Evolutionary conservation across 2,329 filamentous ascomycete genomes (phyloP), one percentile per base, ranked within the genome.

Genomic region (Plectosphaerella sp.): DNA sequence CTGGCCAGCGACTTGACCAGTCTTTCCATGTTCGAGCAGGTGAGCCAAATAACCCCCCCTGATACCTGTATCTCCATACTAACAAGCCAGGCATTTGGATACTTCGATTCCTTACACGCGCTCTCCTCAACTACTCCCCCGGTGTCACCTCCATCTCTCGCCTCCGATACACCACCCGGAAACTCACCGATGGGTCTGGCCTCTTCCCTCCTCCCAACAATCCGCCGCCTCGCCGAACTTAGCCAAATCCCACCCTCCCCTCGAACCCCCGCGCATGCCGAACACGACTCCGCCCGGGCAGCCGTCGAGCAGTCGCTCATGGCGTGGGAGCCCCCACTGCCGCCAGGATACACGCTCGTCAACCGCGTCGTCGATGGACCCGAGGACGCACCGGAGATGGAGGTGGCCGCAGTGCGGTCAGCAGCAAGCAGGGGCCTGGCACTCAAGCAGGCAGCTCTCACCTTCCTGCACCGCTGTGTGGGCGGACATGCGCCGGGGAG

Each of bases 281-380:
- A 57, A 24, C 51, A 53, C 25, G 42, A 55, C 11, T 49, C 55
- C 12, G 37, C 53, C 10, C 55, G 49, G 41, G 51, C 51, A 7
- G 46, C 49, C 2, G 49, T 57, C 3, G 55, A 57, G 22, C 25
- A 39, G 16, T 48, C 53, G 7, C 35, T 57, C 8, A 51, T 48
- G 16, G 48, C 50, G 5, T 57, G 55, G 55, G 47, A 39, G 10
- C 55, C 55, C 9, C 24, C 35, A 2, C 36, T 57, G 3, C 53
- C 55, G 15, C 47, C 53, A 5, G 51, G 55, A 8, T 57, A 51
- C 18, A 53, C 52, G 12, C 49, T 57, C 14, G 55, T 57, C 48
- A 57, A 57, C 28, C 55, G 55, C 25, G 50, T 57, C 11, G 55
- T 55, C 1, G 55, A 57, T n/a, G 55, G 55, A 9, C 53, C 55